These are phyloP conservation scores for Populus alba DNA, from an alignment of 345 rosid species.

Conservation along the genomic window DNA sequence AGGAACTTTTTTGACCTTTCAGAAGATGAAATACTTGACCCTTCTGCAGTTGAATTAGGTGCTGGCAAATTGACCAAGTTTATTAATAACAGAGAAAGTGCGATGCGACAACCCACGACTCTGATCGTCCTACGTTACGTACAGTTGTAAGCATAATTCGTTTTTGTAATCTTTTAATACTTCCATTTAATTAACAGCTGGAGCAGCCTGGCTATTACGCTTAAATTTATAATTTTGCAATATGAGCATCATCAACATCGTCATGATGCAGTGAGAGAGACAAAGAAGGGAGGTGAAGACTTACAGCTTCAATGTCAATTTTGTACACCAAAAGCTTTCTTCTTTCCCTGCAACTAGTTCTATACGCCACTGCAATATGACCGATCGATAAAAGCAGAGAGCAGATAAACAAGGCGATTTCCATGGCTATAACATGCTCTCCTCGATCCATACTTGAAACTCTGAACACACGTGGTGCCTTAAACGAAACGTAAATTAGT, in stretches of 20 bases:
- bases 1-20: constrained; percentile 23
- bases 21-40: constrained; percentile 13
- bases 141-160: background rate
- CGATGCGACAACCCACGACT: background rate
- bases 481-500: constrained; percentile 62
- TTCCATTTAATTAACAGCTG: background rate
- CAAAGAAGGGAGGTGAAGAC: constrained; percentile 22
- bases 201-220: background rate
- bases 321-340: constrained; percentile 87
- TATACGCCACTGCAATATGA: constrained; percentile 68
- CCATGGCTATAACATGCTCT: constrained; percentile 49
- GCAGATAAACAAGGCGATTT: constrained; percentile 63
- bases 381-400: constrained; percentile 66
- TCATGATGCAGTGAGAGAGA: background rate
- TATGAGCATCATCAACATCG: background rate
- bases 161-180: background rate
- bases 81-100: background rate
- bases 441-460: constrained; percentile 35
- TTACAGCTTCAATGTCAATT: constrained; percentile 96
- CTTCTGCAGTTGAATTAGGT: background rate
- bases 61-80: constrained; percentile 3
- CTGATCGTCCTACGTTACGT: background rate
- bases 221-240: background rate
- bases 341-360: constrained; percentile 88
- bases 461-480: constrained; percentile 72